phyloP scores from a whole-genome alignment of 495 filamentous ascomycete species.

The Wilcoxina mikolae region DNA sequence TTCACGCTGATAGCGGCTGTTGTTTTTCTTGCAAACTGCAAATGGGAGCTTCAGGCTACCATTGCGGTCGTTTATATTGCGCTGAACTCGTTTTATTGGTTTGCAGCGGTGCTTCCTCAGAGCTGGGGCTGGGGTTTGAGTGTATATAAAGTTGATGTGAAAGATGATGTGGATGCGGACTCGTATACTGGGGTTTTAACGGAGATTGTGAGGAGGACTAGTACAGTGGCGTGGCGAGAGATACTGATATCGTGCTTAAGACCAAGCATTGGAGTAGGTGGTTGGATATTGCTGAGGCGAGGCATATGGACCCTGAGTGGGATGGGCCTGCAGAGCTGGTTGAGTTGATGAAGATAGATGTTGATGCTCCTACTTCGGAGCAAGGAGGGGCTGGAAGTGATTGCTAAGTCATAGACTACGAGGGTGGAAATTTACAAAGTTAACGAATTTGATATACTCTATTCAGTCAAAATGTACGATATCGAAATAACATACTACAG shows the following conservation, averaged over 20 bases:
- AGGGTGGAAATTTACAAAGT: too few species aligned
- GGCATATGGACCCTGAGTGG: neutral
- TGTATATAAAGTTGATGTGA: neutral
- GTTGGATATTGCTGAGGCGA: neutral
- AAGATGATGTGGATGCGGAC: neutral
- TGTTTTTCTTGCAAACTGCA: slow-evolving; percentile 46
- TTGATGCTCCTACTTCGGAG: too few species aligned
- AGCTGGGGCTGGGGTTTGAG: neutral
- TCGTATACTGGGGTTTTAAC: neutral
- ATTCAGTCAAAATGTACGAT: too few species aligned
- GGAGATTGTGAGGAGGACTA: neutral
- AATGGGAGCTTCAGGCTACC: slow-evolving; percentile 42
- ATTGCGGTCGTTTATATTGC: slow-evolving; percentile 42
- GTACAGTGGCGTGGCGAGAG: neutral
- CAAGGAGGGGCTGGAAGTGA: too few species aligned
- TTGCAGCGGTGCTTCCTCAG: slow-evolving; percentile 34
- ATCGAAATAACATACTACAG: too few species aligned
- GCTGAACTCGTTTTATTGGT: slow-evolving; percentile 48
- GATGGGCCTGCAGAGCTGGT: too few species aligned
- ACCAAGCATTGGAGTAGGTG: neutral
- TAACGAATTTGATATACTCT: too few species aligned
- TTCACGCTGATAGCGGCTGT: slow-evolving; percentile 46
- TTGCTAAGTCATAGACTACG: too few species aligned
- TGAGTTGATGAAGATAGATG: too few species aligned
- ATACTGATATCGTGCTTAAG: neutral